Conservation (phyloP, 2,329 filamentous ascomycete species). For the Chrysosphaeria jannelii region DNA sequence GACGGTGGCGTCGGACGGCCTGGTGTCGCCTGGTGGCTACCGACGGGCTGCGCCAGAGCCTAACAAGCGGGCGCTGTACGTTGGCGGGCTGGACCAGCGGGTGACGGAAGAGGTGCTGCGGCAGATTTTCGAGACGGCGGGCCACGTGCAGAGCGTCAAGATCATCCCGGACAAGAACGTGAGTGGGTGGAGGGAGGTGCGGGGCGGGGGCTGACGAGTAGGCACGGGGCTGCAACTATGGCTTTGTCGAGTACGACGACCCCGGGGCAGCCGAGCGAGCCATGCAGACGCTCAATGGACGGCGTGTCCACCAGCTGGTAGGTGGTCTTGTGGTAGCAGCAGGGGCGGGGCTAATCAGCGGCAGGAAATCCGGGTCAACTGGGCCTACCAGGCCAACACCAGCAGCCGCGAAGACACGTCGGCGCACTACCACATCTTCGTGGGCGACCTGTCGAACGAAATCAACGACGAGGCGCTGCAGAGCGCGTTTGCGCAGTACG, state of each 20-base stretch:
- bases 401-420: slow-evolving; percentile 90
- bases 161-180: slow-evolving; percentile 99
- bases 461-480: slow-evolving; percentile 88
- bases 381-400: slow-evolving; percentile 95
- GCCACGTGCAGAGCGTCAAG: slow-evolving; percentile 95
- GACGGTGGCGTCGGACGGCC: slow-evolving; percentile 47
- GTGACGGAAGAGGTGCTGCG: slow-evolving; percentile 90
- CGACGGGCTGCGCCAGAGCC: slow-evolving; percentile 87
- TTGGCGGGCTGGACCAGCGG: slow-evolving; percentile 77
- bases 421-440: slow-evolving; percentile 96
- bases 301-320: slow-evolving; percentile 85
- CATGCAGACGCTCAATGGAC: slow-evolving; percentile 88
- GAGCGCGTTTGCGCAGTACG: slow-evolving; percentile 88
- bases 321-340: no score
- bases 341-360: no score
- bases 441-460: slow-evolving; percentile 90
- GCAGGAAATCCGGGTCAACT: slow-evolving; percentile 95
- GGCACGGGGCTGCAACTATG: slow-evolving; percentile 95
- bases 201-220: slow-evolving; percentile 14
- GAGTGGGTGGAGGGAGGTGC: no score
- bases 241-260: slow-evolving; percentile 96
- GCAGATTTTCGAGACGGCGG: slow-evolving; percentile 96
- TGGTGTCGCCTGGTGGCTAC: slow-evolving; percentile 68
- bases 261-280: slow-evolving; percentile 86
- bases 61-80: slow-evolving; percentile 91